Evolutionary conservation across 192 early-diverging fungal genomes (phyloP), one percentile per base, ranked within the genome.

Genomic region (Coemansia sp.): DNA sequence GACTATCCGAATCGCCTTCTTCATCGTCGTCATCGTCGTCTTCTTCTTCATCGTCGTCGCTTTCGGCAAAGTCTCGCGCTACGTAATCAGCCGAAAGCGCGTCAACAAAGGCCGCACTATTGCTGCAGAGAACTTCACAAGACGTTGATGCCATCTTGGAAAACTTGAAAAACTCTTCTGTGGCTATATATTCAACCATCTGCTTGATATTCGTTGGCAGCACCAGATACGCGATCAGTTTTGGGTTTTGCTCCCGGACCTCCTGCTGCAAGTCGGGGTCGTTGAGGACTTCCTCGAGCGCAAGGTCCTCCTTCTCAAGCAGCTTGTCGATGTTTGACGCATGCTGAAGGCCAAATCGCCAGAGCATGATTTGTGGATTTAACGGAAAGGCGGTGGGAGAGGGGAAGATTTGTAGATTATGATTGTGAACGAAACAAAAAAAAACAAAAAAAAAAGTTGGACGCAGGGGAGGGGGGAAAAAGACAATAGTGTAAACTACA

Each of bases 231-330:
- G 94, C 88, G 57, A 99, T 83, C 20, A 99, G 86, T 77, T 92
- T 94, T 40, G 90, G 84, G 79, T 95, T 96, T 53, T 95, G 92
- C 40, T 88, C 86, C 74, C 96, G 95, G 71, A 92, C 89, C 87
- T 99, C 95, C 81, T 97, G 95, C 56, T 97, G 80, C 59, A 99
- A 83, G 81, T 94, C 95, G 64, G 93, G 89, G 63, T 97, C 94
- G 71, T 95, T 90, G 43, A 99, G 84, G 23, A 97, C 75, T 66
- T 97, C 95, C 48, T 95, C 92, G 33, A 97, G 84, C 18, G 92
- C 92, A 58, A 94, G 72, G 70, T 92, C 93, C 59, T 93, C 92
- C 64, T 92, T 93, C 43, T 97, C 95, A 35, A 99, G 87, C 70
- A 97, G 82, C 66, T 88, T 89, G 84, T 95, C 94, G 58, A 99